A percentile compares a stretch with the other conserved stretches of the same genome.
Evolutionary conservation across 331 rosid species (phyloP).

Genomic region (Malus hybrid): DNA sequence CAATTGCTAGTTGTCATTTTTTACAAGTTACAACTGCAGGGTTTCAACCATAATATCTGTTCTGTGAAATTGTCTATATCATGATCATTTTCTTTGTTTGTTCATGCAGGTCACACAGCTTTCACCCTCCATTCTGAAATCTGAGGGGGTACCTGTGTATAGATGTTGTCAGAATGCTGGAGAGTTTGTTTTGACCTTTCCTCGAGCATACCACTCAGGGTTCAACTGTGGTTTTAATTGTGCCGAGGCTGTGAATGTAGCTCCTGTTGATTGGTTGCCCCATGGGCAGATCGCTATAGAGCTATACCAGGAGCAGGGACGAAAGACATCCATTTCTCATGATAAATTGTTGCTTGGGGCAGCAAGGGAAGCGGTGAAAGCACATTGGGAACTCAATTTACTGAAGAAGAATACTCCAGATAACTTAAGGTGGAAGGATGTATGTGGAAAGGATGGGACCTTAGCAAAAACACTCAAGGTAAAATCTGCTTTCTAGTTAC

Average conservation of each 20-base stretch:
- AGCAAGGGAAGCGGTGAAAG: constrained; percentile 94
- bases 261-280: constrained; percentile 98
- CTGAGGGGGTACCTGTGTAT: constrained; percentile 91
- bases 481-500: constrained; percentile 17
- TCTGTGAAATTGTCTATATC: too few species aligned
- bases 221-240: constrained; percentile 98
- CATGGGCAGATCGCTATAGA: constrained; percentile 92
- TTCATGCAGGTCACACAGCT: constrained; percentile 86
- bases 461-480: constrained; percentile 83
- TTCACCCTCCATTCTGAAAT: constrained; percentile 83
- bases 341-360: constrained; percentile 96
- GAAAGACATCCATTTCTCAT: constrained; percentile 94
- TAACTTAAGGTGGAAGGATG: constrained; percentile 78
- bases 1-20: background rate
- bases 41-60: background rate
- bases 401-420: constrained; percentile 62
- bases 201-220: constrained; percentile 97
- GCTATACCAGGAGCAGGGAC: constrained; percentile 76
- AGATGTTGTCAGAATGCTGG: constrained; percentile 95
- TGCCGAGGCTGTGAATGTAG: constrained; percentile 99
- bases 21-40: background rate
- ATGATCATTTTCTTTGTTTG: constrained; percentile 6
- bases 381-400: constrained; percentile 89
- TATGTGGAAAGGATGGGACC: constrained; percentile 84
- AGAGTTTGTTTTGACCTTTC: constrained; percentile 94